phyloP scores from a whole-genome alignment of 495 filamentous ascomycete genomes.

The Podospora comata region DNA sequence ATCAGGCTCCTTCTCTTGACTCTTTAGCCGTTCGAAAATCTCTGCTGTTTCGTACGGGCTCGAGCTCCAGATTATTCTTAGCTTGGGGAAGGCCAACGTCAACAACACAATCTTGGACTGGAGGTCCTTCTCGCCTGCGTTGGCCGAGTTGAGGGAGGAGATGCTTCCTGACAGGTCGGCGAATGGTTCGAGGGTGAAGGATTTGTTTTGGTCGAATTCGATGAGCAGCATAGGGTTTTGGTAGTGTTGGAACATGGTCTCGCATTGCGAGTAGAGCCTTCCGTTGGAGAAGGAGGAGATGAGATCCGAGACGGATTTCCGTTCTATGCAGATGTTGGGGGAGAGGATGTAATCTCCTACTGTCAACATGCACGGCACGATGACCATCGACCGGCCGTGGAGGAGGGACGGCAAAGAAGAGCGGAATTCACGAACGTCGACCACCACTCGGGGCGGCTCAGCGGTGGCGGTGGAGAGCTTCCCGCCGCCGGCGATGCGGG shows the following conservation, averaged over 20 bases:
- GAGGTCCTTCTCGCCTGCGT: slow-evolving; percentile 62
- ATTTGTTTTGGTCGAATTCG: slow-evolving; percentile 96
- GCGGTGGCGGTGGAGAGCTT: slow-evolving; percentile 75
- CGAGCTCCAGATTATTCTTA: slow-evolving; percentile 90
- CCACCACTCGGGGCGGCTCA: slow-evolving; percentile 85
- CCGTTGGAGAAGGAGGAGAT: slow-evolving; percentile 90
- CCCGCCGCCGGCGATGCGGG: slow-evolving; percentile 91
- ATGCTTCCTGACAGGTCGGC: slow-evolving; percentile 71
- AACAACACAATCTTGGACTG: slow-evolving; percentile 91
- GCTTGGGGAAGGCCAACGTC: slow-evolving; percentile 83
- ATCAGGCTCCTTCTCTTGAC: slow-evolving; percentile 82
- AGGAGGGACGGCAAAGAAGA: slow-evolving; percentile 88
- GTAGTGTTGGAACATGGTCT: slow-evolving; percentile 93
- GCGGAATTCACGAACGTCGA: slow-evolving; percentile 94
- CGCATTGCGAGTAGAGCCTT: slow-evolving; percentile 85
- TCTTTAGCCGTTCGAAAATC: slow-evolving; percentile 92
- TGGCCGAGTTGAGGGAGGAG: slow-evolving; percentile 50
- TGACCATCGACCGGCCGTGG: slow-evolving; percentile 77
- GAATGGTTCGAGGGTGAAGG: slow-evolving; percentile 93
- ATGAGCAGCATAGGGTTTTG: slow-evolving; percentile 87
- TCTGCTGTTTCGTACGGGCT: slow-evolving; percentile 95
- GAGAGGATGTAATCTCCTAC: slow-evolving; percentile 95
- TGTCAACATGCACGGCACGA: slow-evolving; percentile 91
- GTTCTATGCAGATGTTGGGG: slow-evolving; percentile 87
- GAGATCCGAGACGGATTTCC: slow-evolving; percentile 87